A percentile compares a stretch with the other conserved stretches of the same genome.
These are phyloP conservation scores for Glycine latifolia DNA, from an alignment of 306 rosid species.

Conservation along the genomic window DNA sequence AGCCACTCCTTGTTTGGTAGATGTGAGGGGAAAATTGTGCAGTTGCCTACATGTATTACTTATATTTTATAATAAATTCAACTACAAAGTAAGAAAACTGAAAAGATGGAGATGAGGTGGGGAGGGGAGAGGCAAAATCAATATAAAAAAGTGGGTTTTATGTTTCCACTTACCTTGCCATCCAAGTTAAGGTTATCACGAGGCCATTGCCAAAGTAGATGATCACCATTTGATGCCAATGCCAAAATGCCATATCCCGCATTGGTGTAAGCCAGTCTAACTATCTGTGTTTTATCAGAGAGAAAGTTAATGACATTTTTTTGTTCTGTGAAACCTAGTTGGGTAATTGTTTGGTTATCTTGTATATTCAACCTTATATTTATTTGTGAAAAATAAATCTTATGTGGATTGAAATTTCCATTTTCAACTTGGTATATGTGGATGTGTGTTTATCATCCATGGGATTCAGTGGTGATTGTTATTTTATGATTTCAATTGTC, in stretches of 20 bases:
- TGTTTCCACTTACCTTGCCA: conserved; percentile 28
- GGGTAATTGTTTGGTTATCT: not conserved
- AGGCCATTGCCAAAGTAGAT: conserved; percentile 60
- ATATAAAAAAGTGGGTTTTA: conserved; percentile 8
- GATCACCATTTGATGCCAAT: conserved; percentile 47
- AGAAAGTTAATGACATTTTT: not conserved
- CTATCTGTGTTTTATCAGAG: conserved; percentile 46
- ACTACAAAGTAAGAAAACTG: not conserved
- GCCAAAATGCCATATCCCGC: conserved; percentile 53
- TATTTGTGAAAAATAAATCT: not conserved
- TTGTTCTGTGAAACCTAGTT: not conserved
- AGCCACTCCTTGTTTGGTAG: conserved; percentile 22
- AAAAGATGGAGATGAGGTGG: not conserved
- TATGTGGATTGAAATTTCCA: not conserved
- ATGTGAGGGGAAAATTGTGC: conserved; percentile 20
- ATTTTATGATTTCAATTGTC: conserved; percentile 1
- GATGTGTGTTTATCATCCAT: not conserved
- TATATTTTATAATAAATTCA: not conserved
- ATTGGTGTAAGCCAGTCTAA: conserved; percentile 50
- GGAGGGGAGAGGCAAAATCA: not conserved
- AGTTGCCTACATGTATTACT: conserved; percentile 38
- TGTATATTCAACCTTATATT: not conserved
- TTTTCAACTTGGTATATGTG: not conserved
- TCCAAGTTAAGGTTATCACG: not conserved
- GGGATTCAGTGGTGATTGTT: not conserved